Conservation (phyloP, 2,329 filamentous ascomycete genomes). For the Ophiostoma perfectum region DNA sequence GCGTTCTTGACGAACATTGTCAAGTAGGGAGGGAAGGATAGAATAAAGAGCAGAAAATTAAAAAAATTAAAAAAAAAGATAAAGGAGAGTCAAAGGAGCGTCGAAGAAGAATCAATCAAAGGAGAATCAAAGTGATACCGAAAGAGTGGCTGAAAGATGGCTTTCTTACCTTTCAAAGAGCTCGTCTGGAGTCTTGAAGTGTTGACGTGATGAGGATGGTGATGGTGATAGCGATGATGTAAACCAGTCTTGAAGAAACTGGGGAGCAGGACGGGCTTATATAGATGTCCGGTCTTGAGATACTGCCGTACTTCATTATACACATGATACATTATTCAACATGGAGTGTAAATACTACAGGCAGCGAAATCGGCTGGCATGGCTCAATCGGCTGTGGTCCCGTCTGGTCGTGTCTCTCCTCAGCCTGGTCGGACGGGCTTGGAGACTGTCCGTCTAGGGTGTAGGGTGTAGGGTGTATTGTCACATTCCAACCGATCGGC, state of each 20-base stretch:
- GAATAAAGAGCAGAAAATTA: background rate
- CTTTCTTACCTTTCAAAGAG: constrained; percentile 3
- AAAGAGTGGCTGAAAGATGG: constrained; percentile 3
- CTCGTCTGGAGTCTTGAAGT: background rate
- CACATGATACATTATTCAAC: background rate
- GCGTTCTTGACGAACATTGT: constrained; percentile 13
- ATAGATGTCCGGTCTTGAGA: background rate
- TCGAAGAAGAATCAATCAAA: background rate
- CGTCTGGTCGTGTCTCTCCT: background rate
- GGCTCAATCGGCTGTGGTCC: background rate
- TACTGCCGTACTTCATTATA: background rate
- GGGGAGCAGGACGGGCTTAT: background rate
- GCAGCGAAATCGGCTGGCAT: background rate
- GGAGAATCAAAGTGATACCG: background rate
- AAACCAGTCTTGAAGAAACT: background rate
- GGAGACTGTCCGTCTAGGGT: background rate
- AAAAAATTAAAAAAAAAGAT: background rate
- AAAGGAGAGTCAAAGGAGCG: background rate
- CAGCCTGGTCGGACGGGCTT: background rate
- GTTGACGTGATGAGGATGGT: background rate
- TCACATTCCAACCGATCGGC: background rate
- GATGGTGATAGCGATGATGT: background rate
- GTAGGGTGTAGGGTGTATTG: background rate
- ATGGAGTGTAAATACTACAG: constrained; percentile 4
- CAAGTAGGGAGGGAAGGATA: background rate